phyloP scores from a whole-genome alignment of 2,329 filamentous ascomycete genomes.

The Ilyonectria robusta region DNA sequence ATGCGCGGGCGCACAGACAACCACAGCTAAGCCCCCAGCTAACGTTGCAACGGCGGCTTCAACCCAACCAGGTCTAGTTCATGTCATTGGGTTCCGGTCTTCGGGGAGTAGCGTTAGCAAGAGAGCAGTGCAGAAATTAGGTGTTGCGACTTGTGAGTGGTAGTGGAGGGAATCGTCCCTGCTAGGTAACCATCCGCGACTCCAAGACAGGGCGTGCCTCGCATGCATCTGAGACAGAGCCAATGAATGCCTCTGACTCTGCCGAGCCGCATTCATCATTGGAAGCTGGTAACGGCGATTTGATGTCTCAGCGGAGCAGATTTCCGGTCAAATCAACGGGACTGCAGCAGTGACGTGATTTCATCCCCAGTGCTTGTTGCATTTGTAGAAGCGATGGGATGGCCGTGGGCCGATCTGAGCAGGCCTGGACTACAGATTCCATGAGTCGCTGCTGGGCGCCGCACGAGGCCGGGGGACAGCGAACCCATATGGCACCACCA shows the following conservation, averaged over 20 bases:
- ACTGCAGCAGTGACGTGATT: not conserved
- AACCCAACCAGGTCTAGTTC: slow-evolving; percentile 36
- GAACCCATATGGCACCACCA: slow-evolving; percentile 14
- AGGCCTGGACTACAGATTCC: slow-evolving; percentile 11
- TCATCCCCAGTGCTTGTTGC: not conserved
- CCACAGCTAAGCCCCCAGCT: slow-evolving; percentile 18
- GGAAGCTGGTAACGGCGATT: not conserved
- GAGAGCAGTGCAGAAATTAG: not conserved
- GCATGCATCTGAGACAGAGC: slow-evolving; percentile 12
- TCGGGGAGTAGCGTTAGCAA: slow-evolving; percentile 32
- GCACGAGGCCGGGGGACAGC: slow-evolving; percentile 11
- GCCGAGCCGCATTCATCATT: slow-evolving; percentile 21
- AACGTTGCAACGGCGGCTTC: slow-evolving; percentile 34
- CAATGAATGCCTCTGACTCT: slow-evolving; percentile 11
- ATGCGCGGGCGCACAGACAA: slow-evolving; percentile 28
- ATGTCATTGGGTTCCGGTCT: slow-evolving; percentile 31
- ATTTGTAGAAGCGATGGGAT: not conserved
- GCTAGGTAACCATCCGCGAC: slow-evolving; percentile 12
- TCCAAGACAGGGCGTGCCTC: slow-evolving; percentile 2
- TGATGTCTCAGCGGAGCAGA: slow-evolving; percentile 1
- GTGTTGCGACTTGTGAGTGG: slow-evolving; percentile 13
- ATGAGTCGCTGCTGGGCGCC: not conserved
- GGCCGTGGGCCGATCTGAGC: slow-evolving; percentile 23
- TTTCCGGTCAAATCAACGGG: too few species aligned
- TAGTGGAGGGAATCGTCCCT: slow-evolving; percentile 9